These are phyloP conservation scores for Colletotrichum echinochloae DNA, from an alignment of 2,329 filamentous ascomycete species.

Conservation along the genomic window DNA sequence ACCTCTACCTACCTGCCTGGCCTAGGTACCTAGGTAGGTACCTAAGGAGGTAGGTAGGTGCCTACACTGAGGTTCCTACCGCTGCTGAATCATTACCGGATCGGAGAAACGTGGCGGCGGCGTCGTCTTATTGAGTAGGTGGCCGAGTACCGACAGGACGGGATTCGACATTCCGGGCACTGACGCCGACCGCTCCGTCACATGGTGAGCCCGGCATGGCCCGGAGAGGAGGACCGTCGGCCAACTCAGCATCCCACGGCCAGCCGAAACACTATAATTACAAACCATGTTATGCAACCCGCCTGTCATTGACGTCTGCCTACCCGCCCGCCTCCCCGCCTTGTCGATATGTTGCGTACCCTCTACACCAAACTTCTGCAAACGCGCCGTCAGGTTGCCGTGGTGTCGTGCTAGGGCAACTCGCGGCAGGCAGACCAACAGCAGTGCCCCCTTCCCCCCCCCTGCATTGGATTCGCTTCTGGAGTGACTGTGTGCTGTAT, in stretches of 20 bases:
- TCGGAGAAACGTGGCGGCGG: constrained; percentile 7
- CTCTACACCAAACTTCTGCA: background rate
- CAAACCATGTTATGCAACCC: background rate
- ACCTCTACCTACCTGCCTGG: too few species aligned
- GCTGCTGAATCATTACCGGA: constrained; percentile 3
- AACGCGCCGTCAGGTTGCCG: background rate
- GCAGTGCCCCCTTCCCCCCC: background rate
- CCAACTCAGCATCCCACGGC: background rate
- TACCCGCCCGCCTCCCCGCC: background rate
- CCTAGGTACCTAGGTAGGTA: too few species aligned
- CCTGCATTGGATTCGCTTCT: background rate
- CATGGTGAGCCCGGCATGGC: constrained; percentile 11
- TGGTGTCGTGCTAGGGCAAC: background rate
- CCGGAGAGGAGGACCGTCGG: background rate
- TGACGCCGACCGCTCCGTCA: constrained; percentile 10
- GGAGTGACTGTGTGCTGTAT: background rate
- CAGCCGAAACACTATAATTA: background rate
- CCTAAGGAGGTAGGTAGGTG: too few species aligned
- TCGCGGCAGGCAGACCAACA: background rate
- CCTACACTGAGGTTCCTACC: too few species aligned
- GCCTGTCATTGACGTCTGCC: background rate
- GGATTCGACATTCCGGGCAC: background rate
- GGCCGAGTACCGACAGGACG: constrained; percentile 2
- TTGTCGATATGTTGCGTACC: background rate
- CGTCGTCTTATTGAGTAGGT: too few species aligned